Conservation (phyloP, 257 asterid genomes). For the Euphrasia confusa region DNA sequence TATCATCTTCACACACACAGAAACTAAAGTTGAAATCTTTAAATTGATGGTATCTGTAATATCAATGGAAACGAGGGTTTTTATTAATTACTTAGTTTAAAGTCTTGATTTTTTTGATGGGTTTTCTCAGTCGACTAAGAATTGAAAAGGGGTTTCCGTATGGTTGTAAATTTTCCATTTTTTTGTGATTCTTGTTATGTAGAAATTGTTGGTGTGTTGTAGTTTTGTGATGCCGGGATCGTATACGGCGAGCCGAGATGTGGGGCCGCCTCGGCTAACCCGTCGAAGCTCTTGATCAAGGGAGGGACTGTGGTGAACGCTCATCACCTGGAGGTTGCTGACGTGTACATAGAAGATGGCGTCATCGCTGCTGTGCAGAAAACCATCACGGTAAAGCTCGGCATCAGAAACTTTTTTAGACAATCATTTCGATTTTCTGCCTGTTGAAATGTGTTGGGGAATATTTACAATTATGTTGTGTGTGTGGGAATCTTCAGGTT, state of each 20-base stretch:
- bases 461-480: too few relatives aligned
- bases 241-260: conserved; percentile 42
- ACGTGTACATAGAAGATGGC: conserved; percentile 84
- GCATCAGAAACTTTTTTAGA: background rate
- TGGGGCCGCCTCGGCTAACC: conserved; percentile 31
- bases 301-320: conserved; percentile 97
- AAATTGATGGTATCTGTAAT: background rate
- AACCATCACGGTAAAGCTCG: conserved; percentile 49
- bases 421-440: conserved; percentile 2
- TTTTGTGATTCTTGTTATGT: background rate
- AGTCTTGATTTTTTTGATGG: background rate
- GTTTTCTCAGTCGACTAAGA: background rate
- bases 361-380: conserved; percentile 56
- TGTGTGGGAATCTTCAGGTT: conserved; percentile 50
- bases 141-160: background rate
- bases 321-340: conserved; percentile 77
- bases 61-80: background rate
- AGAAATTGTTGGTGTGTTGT: conserved; percentile 13
- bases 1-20: background rate
- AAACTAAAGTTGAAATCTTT: background rate
- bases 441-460: background rate
- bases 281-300: conserved; percentile 70
- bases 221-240: conserved; percentile 60
- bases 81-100: background rate
- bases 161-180: background rate